phyloP scores from a whole-genome alignment of 345 rosid genomes.

The Alliaria petiolata region DNA sequence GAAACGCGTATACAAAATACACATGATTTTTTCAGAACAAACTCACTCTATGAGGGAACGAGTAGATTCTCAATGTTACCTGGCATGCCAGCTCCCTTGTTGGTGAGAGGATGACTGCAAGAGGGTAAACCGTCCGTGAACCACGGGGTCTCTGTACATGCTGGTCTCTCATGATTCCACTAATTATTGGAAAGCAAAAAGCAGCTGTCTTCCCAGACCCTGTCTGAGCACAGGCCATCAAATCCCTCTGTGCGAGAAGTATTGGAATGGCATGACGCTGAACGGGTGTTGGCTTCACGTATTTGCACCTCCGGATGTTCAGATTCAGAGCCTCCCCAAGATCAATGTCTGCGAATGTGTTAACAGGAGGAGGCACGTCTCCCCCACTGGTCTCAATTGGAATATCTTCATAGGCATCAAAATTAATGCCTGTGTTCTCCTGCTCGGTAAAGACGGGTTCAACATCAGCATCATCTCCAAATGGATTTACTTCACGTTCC shows the following conservation, averaged over 20 bases:
- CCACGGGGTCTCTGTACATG: constrained; percentile 76
- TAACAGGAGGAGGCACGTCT: constrained; percentile 87
- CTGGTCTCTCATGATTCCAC: constrained; percentile 81
- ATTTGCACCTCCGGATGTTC: constrained; percentile 91
- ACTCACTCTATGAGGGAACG: background rate
- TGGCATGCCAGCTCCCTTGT: constrained; percentile 95
- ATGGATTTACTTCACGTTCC: constrained; percentile 88
- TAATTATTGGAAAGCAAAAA: constrained; percentile 93
- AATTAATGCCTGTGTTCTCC: constrained; percentile 84
- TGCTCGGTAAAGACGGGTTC: constrained; percentile 50
- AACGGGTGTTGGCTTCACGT: constrained; percentile 95
- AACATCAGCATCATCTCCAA: constrained; percentile 55
- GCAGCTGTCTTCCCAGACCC: constrained; percentile 99
- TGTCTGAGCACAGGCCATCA: constrained; percentile 99
- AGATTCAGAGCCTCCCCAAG: constrained; percentile 83
- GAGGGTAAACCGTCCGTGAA: constrained; percentile 80
- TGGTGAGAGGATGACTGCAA: constrained; percentile 96
- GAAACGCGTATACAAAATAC: background rate
- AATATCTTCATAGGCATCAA: constrained; percentile 97
- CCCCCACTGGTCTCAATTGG: constrained; percentile 97
- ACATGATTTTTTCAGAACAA: background rate
- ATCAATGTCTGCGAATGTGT: constrained; percentile 92
- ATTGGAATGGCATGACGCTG: constrained; percentile 96
- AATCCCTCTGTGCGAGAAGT: constrained; percentile 69
- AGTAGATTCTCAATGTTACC: constrained; percentile 35